Percentiles rank a stretch among this genome's conserved stretches.
Conservation (phyloP, 2,329 filamentous ascomycete species). For the Pseudocercospora ulei region DNA sequence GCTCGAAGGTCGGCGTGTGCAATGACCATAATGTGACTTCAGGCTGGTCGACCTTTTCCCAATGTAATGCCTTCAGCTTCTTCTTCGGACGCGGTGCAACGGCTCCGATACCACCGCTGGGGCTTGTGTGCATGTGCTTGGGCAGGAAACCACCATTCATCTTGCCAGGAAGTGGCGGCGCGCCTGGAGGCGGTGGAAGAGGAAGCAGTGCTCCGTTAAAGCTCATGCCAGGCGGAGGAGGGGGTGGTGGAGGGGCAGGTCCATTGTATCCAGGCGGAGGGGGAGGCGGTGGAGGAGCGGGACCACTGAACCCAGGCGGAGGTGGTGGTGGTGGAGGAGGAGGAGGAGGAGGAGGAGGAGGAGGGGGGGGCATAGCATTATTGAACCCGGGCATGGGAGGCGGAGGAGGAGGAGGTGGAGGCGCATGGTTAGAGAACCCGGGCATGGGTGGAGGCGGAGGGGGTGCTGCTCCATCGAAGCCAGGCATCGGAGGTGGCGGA, state of each 20-base stretch:
- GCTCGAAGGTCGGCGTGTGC: constrained; percentile 74
- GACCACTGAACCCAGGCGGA: constrained; percentile 41
- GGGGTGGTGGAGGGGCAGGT: constrained; percentile 40
- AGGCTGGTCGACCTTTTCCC: constrained; percentile 94
- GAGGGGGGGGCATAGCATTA: constrained; percentile 39
- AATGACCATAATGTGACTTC: constrained; percentile 87
- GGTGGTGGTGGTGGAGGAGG: constrained; percentile 38
- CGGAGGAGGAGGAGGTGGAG: constrained; percentile 37
- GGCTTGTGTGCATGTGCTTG: constrained; percentile 49
- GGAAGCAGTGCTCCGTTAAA: constrained; percentile 45
- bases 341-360: constrained; percentile 35
- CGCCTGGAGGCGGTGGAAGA: constrained; percentile 55
- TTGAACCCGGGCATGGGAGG: constrained; percentile 41
- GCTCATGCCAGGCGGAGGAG: constrained; percentile 45
- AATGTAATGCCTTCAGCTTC: constrained; percentile 98
- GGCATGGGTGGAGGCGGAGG: constrained; percentile 42
- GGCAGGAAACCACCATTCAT: constrained; percentile 64
- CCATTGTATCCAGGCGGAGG: constrained; percentile 38
- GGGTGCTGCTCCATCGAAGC: constrained; percentile 36
- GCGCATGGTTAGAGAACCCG: constrained; percentile 35
- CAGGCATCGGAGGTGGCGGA: constrained; percentile 38
- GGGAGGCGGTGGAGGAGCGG: constrained; percentile 37
- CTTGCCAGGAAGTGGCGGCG: constrained; percentile 51
- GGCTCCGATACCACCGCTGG: constrained; percentile 54
- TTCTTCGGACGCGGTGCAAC: constrained; percentile 87